A percentile compares a stretch with the other conserved stretches of the same genome.
These are phyloP conservation scores for Penicillium sp. DNA, from an alignment of 2,329 filamentous ascomycete species.

Conservation along the genomic window DNA sequence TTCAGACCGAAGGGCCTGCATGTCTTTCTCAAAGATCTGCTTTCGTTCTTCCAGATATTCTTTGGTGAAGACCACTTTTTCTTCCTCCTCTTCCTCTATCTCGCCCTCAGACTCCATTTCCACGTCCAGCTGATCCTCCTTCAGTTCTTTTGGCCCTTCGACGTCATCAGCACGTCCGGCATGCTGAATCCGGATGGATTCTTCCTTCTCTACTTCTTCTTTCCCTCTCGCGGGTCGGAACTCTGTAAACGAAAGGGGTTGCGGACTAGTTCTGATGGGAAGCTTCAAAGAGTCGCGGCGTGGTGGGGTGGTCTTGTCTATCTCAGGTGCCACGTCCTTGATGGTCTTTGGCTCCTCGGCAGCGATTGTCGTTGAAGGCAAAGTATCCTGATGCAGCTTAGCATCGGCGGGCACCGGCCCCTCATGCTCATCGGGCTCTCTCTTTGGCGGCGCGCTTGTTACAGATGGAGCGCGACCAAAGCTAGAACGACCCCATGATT, in stretches of 20 bases:
- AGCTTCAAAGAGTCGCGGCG: conserved; percentile 16
- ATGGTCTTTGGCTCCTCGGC: conserved; percentile 6
- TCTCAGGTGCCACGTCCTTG: conserved; percentile 7
- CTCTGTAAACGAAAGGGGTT: conserved; percentile 9
- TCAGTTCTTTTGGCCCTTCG: not conserved
- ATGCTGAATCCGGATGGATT: not conserved
- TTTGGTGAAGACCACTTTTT: conserved; percentile 49
- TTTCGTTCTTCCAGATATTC: conserved; percentile 51
- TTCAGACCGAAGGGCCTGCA: conserved; percentile 45
- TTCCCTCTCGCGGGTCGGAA: not conserved
- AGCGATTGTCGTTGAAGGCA: not conserved
- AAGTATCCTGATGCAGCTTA: conserved; percentile 20
- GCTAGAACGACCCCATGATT: conserved; percentile 44
- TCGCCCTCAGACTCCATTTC: not conserved
- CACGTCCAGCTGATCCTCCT: not conserved
- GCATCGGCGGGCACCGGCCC: conserved; percentile 22
- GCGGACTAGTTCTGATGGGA: conserved; percentile 18
- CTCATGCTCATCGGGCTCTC: conserved; percentile 37
- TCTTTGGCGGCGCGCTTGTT: conserved; percentile 28
- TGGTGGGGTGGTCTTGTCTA: conserved; percentile 9
- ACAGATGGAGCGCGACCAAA: conserved; percentile 32
- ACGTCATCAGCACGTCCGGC: not conserved
- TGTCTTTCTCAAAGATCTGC: conserved; percentile 48
- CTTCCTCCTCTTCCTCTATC: conserved; percentile 45
- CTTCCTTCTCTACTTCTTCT: conserved; percentile 10